Evolutionary conservation across 805 yeast genomes (phyloP).

Genomic region (Metschnikowia kofuensis): DNA sequence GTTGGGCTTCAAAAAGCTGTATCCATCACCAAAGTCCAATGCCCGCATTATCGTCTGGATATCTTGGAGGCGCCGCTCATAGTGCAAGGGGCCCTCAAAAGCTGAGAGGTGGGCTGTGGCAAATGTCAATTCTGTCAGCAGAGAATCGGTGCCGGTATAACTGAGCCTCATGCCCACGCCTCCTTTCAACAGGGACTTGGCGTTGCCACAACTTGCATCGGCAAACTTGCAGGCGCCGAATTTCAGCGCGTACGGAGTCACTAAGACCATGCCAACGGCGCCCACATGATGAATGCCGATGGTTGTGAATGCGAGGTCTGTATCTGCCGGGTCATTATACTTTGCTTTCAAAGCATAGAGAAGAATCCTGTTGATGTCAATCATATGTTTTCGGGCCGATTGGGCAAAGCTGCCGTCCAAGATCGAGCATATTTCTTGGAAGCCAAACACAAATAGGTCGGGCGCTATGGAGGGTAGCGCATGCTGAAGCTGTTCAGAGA

Average conservation of each 20-base stretch:
- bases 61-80: slow-evolving; percentile 51
- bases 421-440: slow-evolving; percentile 61
- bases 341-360: slow-evolving; percentile 31
- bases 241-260: slow-evolving; percentile 43
- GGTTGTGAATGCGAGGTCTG: slow-evolving; percentile 36
- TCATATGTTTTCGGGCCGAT: slow-evolving; percentile 35
- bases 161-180: slow-evolving; percentile 60
- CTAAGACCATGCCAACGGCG: slow-evolving; percentile 52
- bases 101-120: slow-evolving; percentile 76
- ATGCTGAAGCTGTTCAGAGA: slow-evolving; percentile 26
- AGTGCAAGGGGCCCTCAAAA: slow-evolving; percentile 58
- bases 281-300: slow-evolving; percentile 50
- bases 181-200: slow-evolving; percentile 69
- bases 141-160: slow-evolving; percentile 19
- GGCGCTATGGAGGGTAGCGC: slow-evolving; percentile 34
- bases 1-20: slow-evolving; percentile 47
- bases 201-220: slow-evolving; percentile 52
- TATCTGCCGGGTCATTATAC: slow-evolving; percentile 20
- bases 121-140: slow-evolving; percentile 50
- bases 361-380: slow-evolving; percentile 33
- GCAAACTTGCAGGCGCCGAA: slow-evolving; percentile 27
- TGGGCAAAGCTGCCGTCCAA: slow-evolving; percentile 50
- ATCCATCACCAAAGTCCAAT: slow-evolving; percentile 57
- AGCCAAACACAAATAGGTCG: slow-evolving; percentile 56
- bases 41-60: slow-evolving; percentile 48